phyloP scores from a whole-genome alignment of 148 eudicot species.

The Cornus kousa region DNA sequence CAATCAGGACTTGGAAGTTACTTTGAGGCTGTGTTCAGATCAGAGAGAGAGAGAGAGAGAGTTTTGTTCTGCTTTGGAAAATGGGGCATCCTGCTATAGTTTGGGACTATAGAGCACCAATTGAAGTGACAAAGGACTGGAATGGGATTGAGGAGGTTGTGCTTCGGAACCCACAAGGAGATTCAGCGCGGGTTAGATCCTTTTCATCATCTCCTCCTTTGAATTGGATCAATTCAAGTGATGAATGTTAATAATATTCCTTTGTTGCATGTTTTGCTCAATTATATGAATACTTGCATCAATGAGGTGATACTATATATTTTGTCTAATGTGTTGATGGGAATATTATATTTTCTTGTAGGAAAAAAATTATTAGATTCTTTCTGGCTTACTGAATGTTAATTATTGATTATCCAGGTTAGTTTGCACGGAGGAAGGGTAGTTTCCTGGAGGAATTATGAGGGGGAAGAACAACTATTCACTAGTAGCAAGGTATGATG shows the following conservation, averaged over 20 bases:
- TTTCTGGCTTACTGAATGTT: constrained; percentile 1
- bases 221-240: too few species aligned
- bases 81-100: constrained; percentile 84
- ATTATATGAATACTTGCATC: neutral
- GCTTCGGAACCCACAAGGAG: constrained; percentile 75
- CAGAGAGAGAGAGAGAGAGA: constrained; percentile 9
- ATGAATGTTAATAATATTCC: neutral
- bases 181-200: constrained; percentile 57
- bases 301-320: constrained; percentile 1
- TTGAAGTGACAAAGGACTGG: constrained; percentile 62
- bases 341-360: too few species aligned
- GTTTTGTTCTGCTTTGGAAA: constrained; percentile 9
- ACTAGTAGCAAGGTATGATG: constrained; percentile 64
- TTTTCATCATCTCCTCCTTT: neutral
- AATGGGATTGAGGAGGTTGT: constrained; percentile 71
- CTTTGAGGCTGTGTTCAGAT: too few species aligned
- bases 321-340: neutral
- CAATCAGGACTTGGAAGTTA: neutral
- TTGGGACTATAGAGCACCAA: constrained; percentile 61
- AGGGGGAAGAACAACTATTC: constrained; percentile 75
- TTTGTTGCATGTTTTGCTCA: neutral
- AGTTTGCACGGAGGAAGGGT: constrained; percentile 75
- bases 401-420: constrained; percentile 40
- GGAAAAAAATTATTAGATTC: neutral
- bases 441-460: constrained; percentile 70